Evolutionary conservation across 2,329 filamentous ascomycete genomes (phyloP).

Genomic region (Colletotrichum sp.): DNA sequence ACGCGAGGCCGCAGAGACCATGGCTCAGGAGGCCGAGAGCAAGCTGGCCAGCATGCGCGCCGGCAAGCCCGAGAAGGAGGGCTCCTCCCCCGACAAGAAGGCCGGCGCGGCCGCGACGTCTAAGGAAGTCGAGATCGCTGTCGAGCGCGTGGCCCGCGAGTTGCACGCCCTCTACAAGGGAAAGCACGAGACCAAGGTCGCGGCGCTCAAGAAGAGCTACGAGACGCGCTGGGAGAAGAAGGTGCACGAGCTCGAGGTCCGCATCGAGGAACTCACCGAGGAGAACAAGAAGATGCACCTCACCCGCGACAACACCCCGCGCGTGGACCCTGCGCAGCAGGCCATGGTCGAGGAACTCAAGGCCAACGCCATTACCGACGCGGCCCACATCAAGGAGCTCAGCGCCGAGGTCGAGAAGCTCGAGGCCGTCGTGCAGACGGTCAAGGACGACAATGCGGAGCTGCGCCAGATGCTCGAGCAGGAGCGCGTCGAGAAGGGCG

Average conservation of each 20-base stretch:
- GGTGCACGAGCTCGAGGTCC: slow-evolving; percentile 76
- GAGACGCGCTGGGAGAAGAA: slow-evolving; percentile 91
- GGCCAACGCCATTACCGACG: slow-evolving; percentile 66
- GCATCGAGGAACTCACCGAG: slow-evolving; percentile 70
- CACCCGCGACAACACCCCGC: slow-evolving; percentile 69
- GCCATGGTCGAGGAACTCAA: slow-evolving; percentile 57
- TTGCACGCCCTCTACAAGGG: slow-evolving; percentile 93
- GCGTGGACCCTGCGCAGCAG: slow-evolving; percentile 52
- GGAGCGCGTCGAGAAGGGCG: slow-evolving; percentile 83
- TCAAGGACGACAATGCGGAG: slow-evolving; percentile 73
- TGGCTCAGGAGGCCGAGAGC: slow-evolving; percentile 77
- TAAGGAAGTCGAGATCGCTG: slow-evolving; percentile 79
- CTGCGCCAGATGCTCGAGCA: slow-evolving; percentile 71
- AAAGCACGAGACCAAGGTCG: slow-evolving; percentile 96
- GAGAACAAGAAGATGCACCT: slow-evolving; percentile 78
- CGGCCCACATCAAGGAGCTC: slow-evolving; percentile 71
- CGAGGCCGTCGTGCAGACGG: slow-evolving; percentile 71
- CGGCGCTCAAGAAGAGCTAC: slow-evolving; percentile 84
- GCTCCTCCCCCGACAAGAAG: slow-evolving; percentile 45
- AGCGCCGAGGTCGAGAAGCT: slow-evolving; percentile 79
- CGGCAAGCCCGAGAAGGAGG: slow-evolving; percentile 51
- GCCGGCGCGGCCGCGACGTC: slow-evolving; percentile 33
- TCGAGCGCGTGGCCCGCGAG: slow-evolving; percentile 92
- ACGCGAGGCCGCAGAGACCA: slow-evolving; percentile 74
- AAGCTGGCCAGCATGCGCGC: slow-evolving; percentile 78